Conservation (phyloP, 2,329 filamentous ascomycete species). For the Fusarium sororula region DNA sequence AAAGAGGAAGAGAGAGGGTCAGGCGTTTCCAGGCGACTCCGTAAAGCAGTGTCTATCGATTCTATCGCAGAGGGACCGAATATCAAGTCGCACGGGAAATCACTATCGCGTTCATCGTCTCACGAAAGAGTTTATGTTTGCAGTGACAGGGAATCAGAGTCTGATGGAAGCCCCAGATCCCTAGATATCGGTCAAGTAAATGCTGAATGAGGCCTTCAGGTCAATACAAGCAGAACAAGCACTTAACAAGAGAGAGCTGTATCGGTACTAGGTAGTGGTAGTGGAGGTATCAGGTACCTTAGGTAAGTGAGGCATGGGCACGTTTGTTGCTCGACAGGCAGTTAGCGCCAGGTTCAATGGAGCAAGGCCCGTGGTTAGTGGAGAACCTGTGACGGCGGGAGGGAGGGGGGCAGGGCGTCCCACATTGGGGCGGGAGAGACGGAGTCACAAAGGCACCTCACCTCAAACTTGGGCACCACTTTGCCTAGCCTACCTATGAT, state of each 20-base stretch:
- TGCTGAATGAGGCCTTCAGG: not conserved
- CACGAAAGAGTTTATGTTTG: conserved; percentile 4
- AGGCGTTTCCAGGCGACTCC: conserved; percentile 1
- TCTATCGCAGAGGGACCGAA: conserved; percentile 22
- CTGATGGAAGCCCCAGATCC: not conserved
- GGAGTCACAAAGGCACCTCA: conserved; percentile 5
- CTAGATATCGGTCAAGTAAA: not conserved
- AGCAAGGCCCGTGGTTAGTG: conserved; percentile 18
- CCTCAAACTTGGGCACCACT: not conserved
- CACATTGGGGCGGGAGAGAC: conserved; percentile 30
- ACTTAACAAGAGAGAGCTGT: conserved; percentile 8
- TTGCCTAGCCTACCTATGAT: not conserved
- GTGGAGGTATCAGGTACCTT: not conserved
- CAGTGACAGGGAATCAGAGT: not conserved
- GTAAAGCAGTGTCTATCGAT: conserved; percentile 11
- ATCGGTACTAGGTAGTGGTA: not conserved
- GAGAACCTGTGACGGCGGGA: conserved; percentile 12
- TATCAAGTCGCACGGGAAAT: conserved; percentile 28
- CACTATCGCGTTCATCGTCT: conserved; percentile 25
- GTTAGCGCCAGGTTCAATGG: conserved; percentile 28
- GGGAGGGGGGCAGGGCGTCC: conserved; percentile 12
- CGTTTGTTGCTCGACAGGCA: conserved; percentile 11
- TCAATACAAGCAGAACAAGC: not conserved
- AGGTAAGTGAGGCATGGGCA: conserved; percentile 7
- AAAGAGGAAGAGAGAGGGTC: not conserved